Conservation (phyloP, 176 grass and related monocot species). For the Carex littledalei region DNA sequence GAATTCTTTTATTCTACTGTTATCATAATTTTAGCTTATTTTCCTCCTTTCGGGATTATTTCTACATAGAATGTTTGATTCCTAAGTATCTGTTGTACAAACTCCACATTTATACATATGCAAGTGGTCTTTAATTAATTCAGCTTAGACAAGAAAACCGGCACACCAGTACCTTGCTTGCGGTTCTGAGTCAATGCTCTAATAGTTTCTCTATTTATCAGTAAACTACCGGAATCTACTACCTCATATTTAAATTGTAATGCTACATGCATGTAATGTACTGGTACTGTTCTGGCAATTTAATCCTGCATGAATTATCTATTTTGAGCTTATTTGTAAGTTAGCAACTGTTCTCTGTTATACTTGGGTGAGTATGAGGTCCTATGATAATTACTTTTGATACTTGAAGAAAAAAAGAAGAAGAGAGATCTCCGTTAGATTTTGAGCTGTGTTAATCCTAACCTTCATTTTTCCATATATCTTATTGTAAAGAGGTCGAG, state of each 20-base stretch:
- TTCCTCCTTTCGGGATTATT: neutral
- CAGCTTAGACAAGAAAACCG: neutral
- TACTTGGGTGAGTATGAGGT: neutral
- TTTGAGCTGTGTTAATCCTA: neutral
- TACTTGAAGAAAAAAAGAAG: neutral
- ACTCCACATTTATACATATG: neutral
- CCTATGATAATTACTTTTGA: neutral
- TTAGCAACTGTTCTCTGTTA: neutral
- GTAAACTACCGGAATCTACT: neutral
- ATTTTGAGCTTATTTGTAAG: neutral
- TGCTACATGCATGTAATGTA: neutral
- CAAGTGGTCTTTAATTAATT: neutral
- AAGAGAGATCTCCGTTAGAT: neutral
- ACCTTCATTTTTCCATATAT: neutral
- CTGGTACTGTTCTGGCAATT: neutral
- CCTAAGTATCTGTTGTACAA: neutral
- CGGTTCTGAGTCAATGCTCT: neutral
- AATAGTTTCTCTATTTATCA: neutral
- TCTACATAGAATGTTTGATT: neutral
- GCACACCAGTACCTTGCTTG: neutral
- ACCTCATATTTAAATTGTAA: neutral
- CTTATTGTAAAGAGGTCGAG: constrained; percentile 42
- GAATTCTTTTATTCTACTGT: neutral
- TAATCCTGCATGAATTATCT: neutral
- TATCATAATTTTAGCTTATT: neutral